Percentiles rank a stretch among this genome's conserved stretches.
Evolutionary conservation across 208 protist species (phyloP).

Genomic region (Naegleria lovaniensis): DNA sequence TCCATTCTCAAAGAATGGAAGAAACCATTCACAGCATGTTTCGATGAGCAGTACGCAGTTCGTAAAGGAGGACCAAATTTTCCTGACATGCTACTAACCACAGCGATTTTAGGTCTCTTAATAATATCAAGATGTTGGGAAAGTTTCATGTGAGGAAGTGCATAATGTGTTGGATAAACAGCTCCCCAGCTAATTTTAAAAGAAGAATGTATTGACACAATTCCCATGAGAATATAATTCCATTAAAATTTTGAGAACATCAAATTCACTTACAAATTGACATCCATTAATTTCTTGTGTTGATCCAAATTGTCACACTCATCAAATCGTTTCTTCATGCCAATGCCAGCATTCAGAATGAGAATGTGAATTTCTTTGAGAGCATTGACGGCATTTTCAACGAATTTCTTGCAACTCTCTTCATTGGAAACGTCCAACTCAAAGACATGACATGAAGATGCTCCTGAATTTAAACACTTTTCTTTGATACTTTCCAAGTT

Average conservation of each 20-base stretch:
- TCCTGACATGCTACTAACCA: background rate
- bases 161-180: constrained; percentile 6
- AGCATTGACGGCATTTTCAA: background rate
- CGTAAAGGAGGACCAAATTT: background rate
- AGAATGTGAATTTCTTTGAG: constrained; percentile 21
- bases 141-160: background rate
- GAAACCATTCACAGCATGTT: background rate
- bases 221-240: too few relatives aligned
- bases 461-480: background rate
- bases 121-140: background rate
- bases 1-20: constrained; percentile 7
- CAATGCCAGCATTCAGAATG: constrained; percentile 3
- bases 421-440: background rate
- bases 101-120: background rate
- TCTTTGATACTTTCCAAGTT: background rate
- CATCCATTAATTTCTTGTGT: constrained; percentile 12
- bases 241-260: background rate
- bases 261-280: background rate
- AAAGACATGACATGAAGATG: background rate
- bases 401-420: constrained; percentile 15
- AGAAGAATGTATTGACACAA: too few relatives aligned
- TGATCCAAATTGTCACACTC: background rate
- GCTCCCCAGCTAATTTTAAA: constrained; percentile 7
- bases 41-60: background rate
- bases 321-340: background rate